These are phyloP conservation scores for Chytridium lagenaria DNA, from an alignment of 371 early-diverging fungal genomes.

Conservation along the genomic window DNA sequence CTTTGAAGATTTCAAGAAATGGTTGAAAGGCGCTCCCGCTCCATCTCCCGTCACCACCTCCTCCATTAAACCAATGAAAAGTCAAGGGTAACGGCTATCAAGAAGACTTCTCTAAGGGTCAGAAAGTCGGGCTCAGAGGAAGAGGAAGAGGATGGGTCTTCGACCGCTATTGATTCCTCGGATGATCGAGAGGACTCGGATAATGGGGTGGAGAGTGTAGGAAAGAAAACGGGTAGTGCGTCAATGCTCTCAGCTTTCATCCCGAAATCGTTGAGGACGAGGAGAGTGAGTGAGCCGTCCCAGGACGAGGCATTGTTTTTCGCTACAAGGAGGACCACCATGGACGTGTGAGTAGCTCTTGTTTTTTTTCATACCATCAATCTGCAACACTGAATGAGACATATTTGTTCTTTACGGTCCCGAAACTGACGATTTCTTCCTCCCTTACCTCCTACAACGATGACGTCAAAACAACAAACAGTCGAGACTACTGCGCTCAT, in stretches of 20 bases:
- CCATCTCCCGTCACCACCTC: too few species aligned
- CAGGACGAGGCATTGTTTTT: constrained; percentile 1
- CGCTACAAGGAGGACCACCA: constrained; percentile 13
- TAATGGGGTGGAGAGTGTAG: neutral
- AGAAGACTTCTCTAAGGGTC: neutral
- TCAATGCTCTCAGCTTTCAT: constrained; percentile 15
- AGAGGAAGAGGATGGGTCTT: constrained; percentile 11
- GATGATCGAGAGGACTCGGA: constrained; percentile 6
- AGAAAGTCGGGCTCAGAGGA: neutral
- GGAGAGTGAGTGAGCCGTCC: constrained; percentile 1
- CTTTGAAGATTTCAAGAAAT: constrained; percentile 14
- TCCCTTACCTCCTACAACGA: too few species aligned
- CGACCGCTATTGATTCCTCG: constrained; percentile 18
- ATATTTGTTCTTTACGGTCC: too few species aligned
- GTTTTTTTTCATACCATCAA: neutral
- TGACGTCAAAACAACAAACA: too few species aligned
- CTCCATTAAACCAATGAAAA: too few species aligned
- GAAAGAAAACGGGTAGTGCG: neutral
- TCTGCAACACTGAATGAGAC: too few species aligned
- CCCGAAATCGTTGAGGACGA: neutral
- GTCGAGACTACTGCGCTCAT: constrained; percentile 20
- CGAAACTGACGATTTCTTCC: too few species aligned
- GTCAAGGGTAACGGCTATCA: neutral
- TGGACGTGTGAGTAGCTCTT: neutral
- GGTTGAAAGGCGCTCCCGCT: neutral